Base-by-base conservation (phyloP, 1,284 basidiomycete genomes). In the Cutaneotrichosporon dermatis region DNA sequence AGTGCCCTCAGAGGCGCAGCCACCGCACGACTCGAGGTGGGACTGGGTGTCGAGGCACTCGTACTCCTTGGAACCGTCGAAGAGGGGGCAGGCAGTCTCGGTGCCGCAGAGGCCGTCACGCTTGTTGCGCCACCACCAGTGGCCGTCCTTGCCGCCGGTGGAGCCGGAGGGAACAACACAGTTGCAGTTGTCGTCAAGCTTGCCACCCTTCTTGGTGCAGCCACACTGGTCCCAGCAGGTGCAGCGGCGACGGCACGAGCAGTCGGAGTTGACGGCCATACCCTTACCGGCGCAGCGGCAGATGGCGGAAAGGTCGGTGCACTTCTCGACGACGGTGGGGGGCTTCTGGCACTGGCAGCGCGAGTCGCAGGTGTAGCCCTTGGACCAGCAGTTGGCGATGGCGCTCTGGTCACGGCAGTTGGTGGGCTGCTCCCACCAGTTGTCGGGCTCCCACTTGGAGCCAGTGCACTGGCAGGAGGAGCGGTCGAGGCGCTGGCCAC, bases 1-100 rank as follows among this genome's bases (percentile, higher is more conserved):
- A 55, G 79, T 69, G 34, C 84, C 83, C 35, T 80, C 76, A 12
- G 82, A 80, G 4, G 82, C 75, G 70, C 87, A 89, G 42, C 88
- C 88, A 69, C 87, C 87, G 73, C 88, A 89, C 11, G 66, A 67
- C 57, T 67, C 66, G 39, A 67, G 46, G 59, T 62, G 56, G 43
- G 50, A 33, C 42, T 48, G 25, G 43, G 57, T 51, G 56, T 67
- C 60, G 51, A 67, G 49, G 56, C 66, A 67, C 59, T 67, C 66
- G 54, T 57, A 62, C 55, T 43, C 37, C 41, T 44, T 58, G 51
- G 58, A 34, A 13, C 53, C 42, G 34, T 36, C 51, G 41, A 52
- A 55, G 51, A 62, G 39, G 36, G 53, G 49, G 57, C 63, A 65
- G 4, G 61, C 59, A n/a, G 51, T 50, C 61, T 57, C 43, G 12